Base-by-base conservation (phyloP, 2,329 filamentous ascomycete species). In the Arachnomyces sp. region DNA sequence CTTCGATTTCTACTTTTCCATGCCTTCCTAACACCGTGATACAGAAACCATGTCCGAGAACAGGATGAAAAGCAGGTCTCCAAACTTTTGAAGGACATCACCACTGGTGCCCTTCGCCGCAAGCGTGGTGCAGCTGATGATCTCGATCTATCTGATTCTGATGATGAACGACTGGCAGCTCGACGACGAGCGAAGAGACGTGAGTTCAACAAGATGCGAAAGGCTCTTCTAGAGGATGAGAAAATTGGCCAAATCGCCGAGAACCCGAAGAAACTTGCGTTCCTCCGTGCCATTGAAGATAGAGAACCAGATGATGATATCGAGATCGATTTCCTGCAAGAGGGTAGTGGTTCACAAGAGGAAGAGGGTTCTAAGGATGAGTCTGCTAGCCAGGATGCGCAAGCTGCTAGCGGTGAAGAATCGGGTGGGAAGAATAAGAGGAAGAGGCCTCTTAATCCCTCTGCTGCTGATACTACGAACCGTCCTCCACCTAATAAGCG, bases 11-110 rank as follows among this genome's bases (percentile, higher is more conserved):
- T 5, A 32, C 31, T 16, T 32, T 5, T 32, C 31, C 12, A 12
- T 16, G 15, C 15, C 18, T 7, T 12, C 20, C 34, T 31, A 25
- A 25, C 20, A 16, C 16, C 15, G n/a, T 7, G 13, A 12, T 34
- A 42, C 45, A 90, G 84, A 25, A 82, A 93, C 50, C 83, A 84
- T 38, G 81, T 90, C 53, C 81, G 87, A 45, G 78, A 74, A 29
- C 77, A 77, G 29, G 87, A 96, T 53, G 88, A 94, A 60, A 87
- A 90, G 52, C 79, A 85, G 49, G 82, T 95, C 11, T 84, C 89
- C 53, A 92, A 92, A 66, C 75, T 98, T 38, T 87, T 92, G 72
- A 89, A 85, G 52, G 90, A 96, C 57, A 82, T 98, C 53, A 92
- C 86, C 3, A 93, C 83, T 9, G 92, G 92, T 37, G 82, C 80